Percentiles rank a stretch among this genome's conserved stretches.
Conservation (phyloP, 192 early-diverging fungal genomes). For the Podila epicladia region DNA sequence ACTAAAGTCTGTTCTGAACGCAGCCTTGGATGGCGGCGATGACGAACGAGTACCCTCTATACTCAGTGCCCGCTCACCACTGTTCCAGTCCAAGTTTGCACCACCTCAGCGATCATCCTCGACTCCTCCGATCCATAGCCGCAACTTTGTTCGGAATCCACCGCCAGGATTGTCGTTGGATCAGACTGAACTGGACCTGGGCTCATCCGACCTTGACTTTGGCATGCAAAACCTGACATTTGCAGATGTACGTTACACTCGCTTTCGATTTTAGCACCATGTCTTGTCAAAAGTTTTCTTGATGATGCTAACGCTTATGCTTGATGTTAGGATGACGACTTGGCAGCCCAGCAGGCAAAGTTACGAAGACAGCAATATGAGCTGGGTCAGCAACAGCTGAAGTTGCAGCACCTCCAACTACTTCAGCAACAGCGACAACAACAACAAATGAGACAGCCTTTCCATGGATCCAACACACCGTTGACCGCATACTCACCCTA, state of each 20-base stretch:
- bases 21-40: slow-evolving; percentile 68
- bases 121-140: slow-evolving; percentile 69
- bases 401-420: slow-evolving; percentile 46
- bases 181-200: slow-evolving; percentile 39
- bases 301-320: neutral
- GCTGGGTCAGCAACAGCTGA: slow-evolving; percentile 59
- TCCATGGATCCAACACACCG: slow-evolving; percentile 48
- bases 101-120: slow-evolving; percentile 73
- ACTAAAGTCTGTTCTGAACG: slow-evolving; percentile 65
- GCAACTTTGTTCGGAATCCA: slow-evolving; percentile 56
- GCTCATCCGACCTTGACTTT: slow-evolving; percentile 58
- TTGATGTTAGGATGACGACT: slow-evolving; percentile 50
- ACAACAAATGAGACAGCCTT: slow-evolving; percentile 18
- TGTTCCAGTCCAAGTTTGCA: slow-evolving; percentile 53
- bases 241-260: slow-evolving; percentile 20
- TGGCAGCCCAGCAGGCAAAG: slow-evolving; percentile 52
- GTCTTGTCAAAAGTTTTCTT: neutral
- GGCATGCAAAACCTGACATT: slow-evolving; percentile 63
- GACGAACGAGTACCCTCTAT: slow-evolving; percentile 56
- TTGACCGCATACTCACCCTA: slow-evolving; percentile 46
- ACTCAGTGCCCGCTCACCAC: slow-evolving; percentile 36
- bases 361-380: slow-evolving; percentile 52
- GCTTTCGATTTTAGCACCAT: too few relatives aligned
- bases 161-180: slow-evolving; percentile 51
- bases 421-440: slow-evolving; percentile 28